Evolutionary conservation across 306 rosid genomes (phyloP).

Genomic region (Alnus glutinosa): DNA sequence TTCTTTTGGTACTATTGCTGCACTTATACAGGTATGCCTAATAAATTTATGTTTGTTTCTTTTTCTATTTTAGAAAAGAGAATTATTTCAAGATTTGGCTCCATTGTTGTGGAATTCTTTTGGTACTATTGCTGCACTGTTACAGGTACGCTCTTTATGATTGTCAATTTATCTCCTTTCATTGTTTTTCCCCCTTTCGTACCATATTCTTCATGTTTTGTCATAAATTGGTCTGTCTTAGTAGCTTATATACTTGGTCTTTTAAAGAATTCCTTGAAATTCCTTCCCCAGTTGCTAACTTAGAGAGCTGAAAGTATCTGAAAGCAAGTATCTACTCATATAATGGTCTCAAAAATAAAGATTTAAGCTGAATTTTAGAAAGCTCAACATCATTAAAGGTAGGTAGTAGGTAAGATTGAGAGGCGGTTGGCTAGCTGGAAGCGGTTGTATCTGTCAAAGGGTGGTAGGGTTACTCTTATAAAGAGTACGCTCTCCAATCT

Average conservation of each 20-base stretch:
- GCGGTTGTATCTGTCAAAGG: too few species aligned
- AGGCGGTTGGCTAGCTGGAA: too few species aligned
- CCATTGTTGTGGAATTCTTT: constrained; percentile 95
- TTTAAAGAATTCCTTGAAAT: background rate
- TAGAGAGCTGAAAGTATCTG: background rate
- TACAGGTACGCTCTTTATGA: constrained; percentile 50
- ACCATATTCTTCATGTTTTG: background rate
- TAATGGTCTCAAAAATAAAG: background rate
- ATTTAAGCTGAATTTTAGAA: background rate
- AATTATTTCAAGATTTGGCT: constrained; percentile 92
- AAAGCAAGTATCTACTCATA: background rate
- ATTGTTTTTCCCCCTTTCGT: background rate
- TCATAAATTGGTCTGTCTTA: constrained; percentile 7
- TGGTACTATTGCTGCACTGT: constrained; percentile 90
- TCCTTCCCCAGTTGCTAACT: background rate
- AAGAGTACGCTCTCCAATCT: too few species aligned
- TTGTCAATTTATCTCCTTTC: constrained; percentile 16
- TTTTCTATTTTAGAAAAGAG: constrained; percentile 70
- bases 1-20: constrained; percentile 40
- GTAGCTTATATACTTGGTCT: constrained; percentile 9
- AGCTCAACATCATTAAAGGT: background rate
- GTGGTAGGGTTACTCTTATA: too few species aligned
- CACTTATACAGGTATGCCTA: constrained; percentile 29
- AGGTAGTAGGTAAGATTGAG: too few species aligned
- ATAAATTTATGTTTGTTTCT: constrained; percentile 15